Evolutionary conservation across 148 eudicot species (phyloP).

Genomic region (Chenopodium formosanum): DNA sequence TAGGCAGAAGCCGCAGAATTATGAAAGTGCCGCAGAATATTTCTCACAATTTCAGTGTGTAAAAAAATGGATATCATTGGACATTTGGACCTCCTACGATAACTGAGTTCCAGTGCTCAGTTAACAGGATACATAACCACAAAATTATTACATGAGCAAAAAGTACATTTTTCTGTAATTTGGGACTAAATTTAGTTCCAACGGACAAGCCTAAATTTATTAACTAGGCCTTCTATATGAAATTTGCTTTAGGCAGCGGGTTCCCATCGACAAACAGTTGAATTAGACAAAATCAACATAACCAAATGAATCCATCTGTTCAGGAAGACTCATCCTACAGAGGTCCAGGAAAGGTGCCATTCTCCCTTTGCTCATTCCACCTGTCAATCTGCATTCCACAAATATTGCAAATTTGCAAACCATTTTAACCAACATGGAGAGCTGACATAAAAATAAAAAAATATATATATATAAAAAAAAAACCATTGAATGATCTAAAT

Average conservation of each 20-base stretch:
- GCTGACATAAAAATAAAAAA: neutral
- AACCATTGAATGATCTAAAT: too few species aligned
- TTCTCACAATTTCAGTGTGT: slow-evolving; percentile 12
- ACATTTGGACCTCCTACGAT: slow-evolving; percentile 10
- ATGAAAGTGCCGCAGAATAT: slow-evolving; percentile 10
- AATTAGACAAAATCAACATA: slow-evolving; percentile 17
- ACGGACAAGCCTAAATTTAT: slow-evolving; percentile 29
- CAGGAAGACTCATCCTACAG: slow-evolving; percentile 24
- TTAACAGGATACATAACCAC: slow-evolving; percentile 19
- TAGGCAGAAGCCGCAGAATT: neutral
- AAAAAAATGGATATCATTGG: slow-evolving; percentile 12
- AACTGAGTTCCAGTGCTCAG: slow-evolving; percentile 26
- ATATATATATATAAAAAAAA: neutral
- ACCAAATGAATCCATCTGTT: neutral
- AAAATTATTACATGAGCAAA: slow-evolving; percentile 32
- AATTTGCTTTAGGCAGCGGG: slow-evolving; percentile 14
- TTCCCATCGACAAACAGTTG: slow-evolving; percentile 15
- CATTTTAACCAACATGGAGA: slow-evolving; percentile 13
- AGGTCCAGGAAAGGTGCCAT: slow-evolving; percentile 57
- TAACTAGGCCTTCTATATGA: slow-evolving; percentile 21
- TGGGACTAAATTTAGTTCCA: slow-evolving; percentile 31
- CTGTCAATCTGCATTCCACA: slow-evolving; percentile 41
- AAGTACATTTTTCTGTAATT: slow-evolving; percentile 20
- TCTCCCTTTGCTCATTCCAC: slow-evolving; percentile 66
- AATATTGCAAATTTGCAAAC: slow-evolving; percentile 11